phyloP scores from a whole-genome alignment of 208 protist genomes.

The Acanthamoeba royreba region DNA sequence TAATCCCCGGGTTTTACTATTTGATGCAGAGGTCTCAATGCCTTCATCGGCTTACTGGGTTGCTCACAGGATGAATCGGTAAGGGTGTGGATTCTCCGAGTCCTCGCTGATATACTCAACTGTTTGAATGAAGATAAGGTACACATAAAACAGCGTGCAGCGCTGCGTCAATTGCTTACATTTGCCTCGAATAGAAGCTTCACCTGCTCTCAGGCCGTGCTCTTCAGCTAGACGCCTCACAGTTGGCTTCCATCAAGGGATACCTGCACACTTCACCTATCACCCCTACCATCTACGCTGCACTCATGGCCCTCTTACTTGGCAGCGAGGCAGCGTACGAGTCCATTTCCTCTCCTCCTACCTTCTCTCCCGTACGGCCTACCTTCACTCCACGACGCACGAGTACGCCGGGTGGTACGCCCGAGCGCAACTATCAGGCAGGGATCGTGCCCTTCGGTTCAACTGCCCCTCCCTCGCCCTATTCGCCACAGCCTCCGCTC shows the following conservation, averaged over 20 bases:
- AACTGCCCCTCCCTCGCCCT: background rate
- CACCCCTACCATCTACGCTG: background rate
- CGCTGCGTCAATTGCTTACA: too few relatives aligned
- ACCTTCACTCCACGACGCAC: background rate
- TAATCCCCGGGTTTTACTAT: too few relatives aligned
- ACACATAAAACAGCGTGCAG: too few relatives aligned
- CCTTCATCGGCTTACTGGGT: background rate
- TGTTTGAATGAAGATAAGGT: constrained; percentile 21
- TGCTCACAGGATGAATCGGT: background rate
- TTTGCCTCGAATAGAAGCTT: too few relatives aligned
- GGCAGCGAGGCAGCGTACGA: background rate
- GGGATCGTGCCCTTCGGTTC: too few relatives aligned
- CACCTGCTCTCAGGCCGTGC: background rate
- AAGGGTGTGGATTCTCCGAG: constrained; percentile 12
- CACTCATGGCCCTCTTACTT: background rate
- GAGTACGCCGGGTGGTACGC: background rate
- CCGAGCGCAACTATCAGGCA: too few relatives aligned
- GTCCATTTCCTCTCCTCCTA: background rate
- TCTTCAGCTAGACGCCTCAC: background rate
- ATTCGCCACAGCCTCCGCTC: background rate
- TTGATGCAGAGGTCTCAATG: background rate
- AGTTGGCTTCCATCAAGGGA: background rate
- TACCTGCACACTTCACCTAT: background rate
- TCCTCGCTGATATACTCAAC: background rate
- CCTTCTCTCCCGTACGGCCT: background rate